Evolutionary conservation across 371 early-diverging fungal species (phyloP), one percentile per base, ranked within the genome.

Genomic region (Apophysomyces variabilis): DNA sequence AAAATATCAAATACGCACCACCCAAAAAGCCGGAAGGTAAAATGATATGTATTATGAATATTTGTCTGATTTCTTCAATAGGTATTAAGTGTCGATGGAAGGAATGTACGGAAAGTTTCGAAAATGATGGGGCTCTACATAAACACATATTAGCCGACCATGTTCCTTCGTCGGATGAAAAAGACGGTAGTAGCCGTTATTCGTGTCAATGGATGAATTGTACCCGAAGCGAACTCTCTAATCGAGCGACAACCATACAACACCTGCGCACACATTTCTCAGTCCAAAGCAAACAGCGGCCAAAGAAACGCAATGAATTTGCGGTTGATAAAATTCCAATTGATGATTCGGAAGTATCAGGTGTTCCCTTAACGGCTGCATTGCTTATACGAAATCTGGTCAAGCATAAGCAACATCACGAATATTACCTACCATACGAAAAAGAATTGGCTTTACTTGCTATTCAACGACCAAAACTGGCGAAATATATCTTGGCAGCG

Each of bases 321-420:
- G 56, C 62, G 2, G 39, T 41, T 18, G 41, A 43, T 58, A 37
- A 46, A 6, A 58, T 61, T 36, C 18, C 44, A 21, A 32, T 67
- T 6, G 76, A 75, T 35, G 41, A 66, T 16, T 74, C 76, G 12
- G 91, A 89, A 26, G 65, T 87, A 54, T 78, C 73, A 32, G 92
- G 93, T 37, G 85, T 89, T 61, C 89, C 91, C 0, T 71, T 93
- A 60, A 89, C 89, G 1, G 87, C 90, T 5, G 76, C 89, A 18
- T 76, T 89, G 66, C 75, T 92, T 14, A 71, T 93, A 44, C 69
- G 88, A 39, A 90, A 90, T 64, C 72, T 93, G 5, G 88, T 91
- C 26, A 77, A 88, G 54, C 76, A 84, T 50, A 80, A 82, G 14
- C 73, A 73, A 41, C 83, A 84, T 64, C 77, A 82, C 11, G 73